phyloP scores from a whole-genome alignment of 176 grass and related monocot genomes.

The Chloris gayana region DNA sequence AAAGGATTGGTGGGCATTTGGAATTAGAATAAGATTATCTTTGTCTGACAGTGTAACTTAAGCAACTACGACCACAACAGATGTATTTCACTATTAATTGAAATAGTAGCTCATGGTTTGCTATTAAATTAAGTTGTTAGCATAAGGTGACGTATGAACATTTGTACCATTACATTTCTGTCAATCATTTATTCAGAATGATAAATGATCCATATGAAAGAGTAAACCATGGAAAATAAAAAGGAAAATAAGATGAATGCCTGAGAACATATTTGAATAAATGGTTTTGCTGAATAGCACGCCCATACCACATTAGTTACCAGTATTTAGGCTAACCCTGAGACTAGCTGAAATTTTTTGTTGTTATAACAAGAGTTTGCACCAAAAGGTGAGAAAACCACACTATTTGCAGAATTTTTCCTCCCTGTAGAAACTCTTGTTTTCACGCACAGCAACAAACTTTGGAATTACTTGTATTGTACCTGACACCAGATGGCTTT shows the following conservation, averaged over 20 bases:
- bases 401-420: no score
- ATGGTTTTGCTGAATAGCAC: no score
- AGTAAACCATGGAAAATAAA: no score
- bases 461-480: background rate
- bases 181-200: background rate
- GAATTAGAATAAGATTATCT: constrained; percentile 16
- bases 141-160: background rate
- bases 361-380: no score
- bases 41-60: constrained; percentile 18
- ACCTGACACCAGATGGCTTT: background rate
- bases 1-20: background rate
- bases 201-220: background rate
- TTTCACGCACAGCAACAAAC: no score
- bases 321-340: no score
- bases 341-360: no score
- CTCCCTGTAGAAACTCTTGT: no score
- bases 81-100: background rate
- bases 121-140: background rate
- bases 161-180: background rate
- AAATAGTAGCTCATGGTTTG: background rate
- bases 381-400: no score
- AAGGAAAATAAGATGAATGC: no score
- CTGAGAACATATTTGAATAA: no score
- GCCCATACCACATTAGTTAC: no score
- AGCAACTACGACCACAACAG: background rate